Evolutionary conservation across 768 basidiomycete genomes (phyloP), one percentile per base, ranked within the genome.

Genomic region (Macrolepiota albuminosa): DNA sequence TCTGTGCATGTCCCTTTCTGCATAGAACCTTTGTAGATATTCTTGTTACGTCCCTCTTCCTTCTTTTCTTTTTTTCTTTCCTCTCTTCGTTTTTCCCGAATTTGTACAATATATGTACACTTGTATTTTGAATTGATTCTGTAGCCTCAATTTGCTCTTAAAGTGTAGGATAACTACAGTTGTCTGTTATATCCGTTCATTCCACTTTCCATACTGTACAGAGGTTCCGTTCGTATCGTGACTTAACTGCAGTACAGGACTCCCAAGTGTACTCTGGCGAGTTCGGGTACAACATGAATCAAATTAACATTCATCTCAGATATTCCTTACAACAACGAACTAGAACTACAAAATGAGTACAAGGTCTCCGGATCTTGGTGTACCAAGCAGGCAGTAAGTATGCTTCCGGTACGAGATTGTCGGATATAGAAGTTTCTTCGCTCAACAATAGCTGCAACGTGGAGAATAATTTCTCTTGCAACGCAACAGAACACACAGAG

Each of bases 331-430:
- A n/a, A 9, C 7, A 16, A 16, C 33, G 11, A 3, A 16, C 31
- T 18, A 18, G 34, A 50, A 16, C 33, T 50, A 50, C 33, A 34
- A 2, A n/a, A 10, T 50, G 10, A 26, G 1, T n/a, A 3, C n/a
- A 42, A 21, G 21, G 21, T 42, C 42, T 42, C n/a, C 10, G 9
- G 18, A 34, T 11, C 31, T 26, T 5, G 5, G 45, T 24, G n/a
- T n/a, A 43, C 6, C 5, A 9, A 24, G 13, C 21, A 13, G 21
- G n/a, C n/a, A 43, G 14, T 43, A 3, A 43, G 21, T 21, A 21
- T 3, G 95, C 88, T 71, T 95, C 93, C 70, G 96, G 90, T 2
- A 96, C 84, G 39, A 93, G 76, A 65, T 87, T 86, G 66, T 97
- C 93, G 46, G 84, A 85, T 24, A 94, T 82, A 2, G 94, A 87